Base-by-base conservation (phyloP, 2,329 filamentous ascomycete genomes). In the Colletotrichum shisoi region DNA sequence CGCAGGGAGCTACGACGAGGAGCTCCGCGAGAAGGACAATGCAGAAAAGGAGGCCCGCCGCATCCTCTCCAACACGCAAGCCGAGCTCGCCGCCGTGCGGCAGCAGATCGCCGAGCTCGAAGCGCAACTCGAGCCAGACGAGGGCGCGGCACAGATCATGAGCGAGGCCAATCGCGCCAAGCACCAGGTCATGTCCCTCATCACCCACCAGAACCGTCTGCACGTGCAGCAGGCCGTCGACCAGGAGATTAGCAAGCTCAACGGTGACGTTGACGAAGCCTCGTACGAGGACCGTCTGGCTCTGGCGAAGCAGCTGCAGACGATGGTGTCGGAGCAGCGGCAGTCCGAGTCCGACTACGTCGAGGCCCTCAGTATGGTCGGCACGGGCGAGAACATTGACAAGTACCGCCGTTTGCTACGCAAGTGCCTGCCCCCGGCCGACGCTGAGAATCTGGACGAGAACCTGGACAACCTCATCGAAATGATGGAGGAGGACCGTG, bases 11-110 rank as follows among this genome's bases (percentile, higher is more conserved):
- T 93, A 92, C 73, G 92, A 95, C 66, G 86, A 89, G 34, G 91
- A 94, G 74, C 86, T 92, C 72, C 84, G 85, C 59, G 90, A 93
- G 70, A 93, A 92, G 74, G 87, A 92, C 59, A 83, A 85, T 19
- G 87, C 87, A 3, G 89, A 91, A 73, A 84, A 84, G 31, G 91
- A 91, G 74, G 89, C 89, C 3, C 86, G 86, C 57, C 83, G 87
- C 17, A 86, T 89, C 62, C 82, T 92, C 17, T 82, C 83, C 68
- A 89, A 89, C 71, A 89, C 90, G 0, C 86, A 91, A 69, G 83
- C 85, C 39, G 91, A 94, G 74, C 82, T 92, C 4, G 84, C 85
- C 51, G 79, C 81, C 1, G 80, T 90, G 17, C 85, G 83, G 13
- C 84, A 87, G 65, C 84, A 89, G 70, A 84, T 89, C 45, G 79